These are phyloP conservation scores for Dillenia suffruticosa DNA, from an alignment of 164 flowering plant genomes.

Conservation along the genomic window DNA sequence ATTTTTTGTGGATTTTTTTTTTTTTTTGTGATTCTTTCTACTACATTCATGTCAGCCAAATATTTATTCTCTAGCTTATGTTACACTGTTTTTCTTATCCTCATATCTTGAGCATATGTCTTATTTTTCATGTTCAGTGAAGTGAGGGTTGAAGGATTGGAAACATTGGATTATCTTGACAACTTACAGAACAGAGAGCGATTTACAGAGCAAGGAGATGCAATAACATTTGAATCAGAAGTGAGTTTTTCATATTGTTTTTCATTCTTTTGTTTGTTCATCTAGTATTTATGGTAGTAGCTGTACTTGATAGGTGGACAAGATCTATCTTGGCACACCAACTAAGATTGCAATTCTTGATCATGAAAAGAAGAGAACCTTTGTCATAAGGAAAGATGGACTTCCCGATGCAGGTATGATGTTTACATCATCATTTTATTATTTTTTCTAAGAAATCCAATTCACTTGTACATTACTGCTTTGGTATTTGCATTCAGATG, in stretches of 20 bases:
- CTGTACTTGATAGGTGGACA: constrained; percentile 39
- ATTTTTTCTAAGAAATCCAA: not conserved
- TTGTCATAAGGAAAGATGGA: constrained; percentile 70
- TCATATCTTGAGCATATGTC: too few species aligned
- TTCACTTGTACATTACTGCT: too few species aligned
- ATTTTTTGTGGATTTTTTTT: too few species aligned
- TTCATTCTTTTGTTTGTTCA: constrained; percentile 1
- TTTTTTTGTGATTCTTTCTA: too few species aligned
- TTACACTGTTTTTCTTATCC: too few species aligned
- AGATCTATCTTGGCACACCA: constrained; percentile 73
- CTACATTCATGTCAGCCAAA: too few species aligned
- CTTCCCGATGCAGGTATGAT: constrained; percentile 67
- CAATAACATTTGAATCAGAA: constrained; percentile 80
- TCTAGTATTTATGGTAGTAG: not conserved
- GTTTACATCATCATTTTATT: not conserved
- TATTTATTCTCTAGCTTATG: too few species aligned
- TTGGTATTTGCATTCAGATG: too few species aligned
- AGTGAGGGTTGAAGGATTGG: constrained; percentile 91
- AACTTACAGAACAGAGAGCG: constrained; percentile 67
- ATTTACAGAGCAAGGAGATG: constrained; percentile 95
- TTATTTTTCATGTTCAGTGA: constrained; percentile 51
- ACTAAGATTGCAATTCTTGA: constrained; percentile 85
- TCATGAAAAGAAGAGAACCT: constrained; percentile 91
- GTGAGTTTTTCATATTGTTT: constrained; percentile 29
- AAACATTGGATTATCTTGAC: constrained; percentile 90